Evolutionary conservation across 2,329 filamentous ascomycete genomes (phyloP), one percentile per base, ranked within the genome.

Genomic region (Rhynchosporium secalis): DNA sequence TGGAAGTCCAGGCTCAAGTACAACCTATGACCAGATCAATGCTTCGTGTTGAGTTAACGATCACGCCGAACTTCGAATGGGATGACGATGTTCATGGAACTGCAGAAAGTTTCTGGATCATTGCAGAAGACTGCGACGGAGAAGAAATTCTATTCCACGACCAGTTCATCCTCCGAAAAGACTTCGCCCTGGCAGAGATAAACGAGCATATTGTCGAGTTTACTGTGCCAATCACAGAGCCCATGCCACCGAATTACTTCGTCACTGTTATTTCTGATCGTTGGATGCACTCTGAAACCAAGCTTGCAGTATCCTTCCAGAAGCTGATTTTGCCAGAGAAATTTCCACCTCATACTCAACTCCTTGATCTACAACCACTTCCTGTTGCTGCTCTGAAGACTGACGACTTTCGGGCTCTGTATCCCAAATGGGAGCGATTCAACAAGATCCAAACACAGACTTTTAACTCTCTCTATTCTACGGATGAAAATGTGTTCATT

Each of bases 241-340:
- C 96, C 0, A 96, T 98, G 90, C 95, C 95, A 13, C 95, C 96
- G 0, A 96, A 99, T 76, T 99, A 99, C 79, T 99, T 99, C 78
- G 92, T 99, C 71, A 95, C 92, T 0, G 85, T 99, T 45, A 79
- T 97, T 26, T 98, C 94, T 3, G 95, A 99, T 75, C 84, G 95
- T 69, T 99, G 95, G 95, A 97, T 99, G 92, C 92, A 96, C 74
- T 92, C 94, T 0, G 93, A 99, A 78, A 96, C 93, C 1, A 92
- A 93, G 73, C 80, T 99, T 59, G 89, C 94, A 0, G 89, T 99
- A 1, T 94, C 93, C 0, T 98, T 99, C 79, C 90, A 96, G 75
- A 97, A 97, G 75, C 82, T 99, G 33, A 90, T 96, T 48, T 82
- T 99, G 4, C 95, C 95, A 0, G 94, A 97, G 75, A 95, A 95